Conservation (phyloP, 2,329 filamentous ascomycete genomes). For the Phaeosphaeriaceae sp. region DNA sequence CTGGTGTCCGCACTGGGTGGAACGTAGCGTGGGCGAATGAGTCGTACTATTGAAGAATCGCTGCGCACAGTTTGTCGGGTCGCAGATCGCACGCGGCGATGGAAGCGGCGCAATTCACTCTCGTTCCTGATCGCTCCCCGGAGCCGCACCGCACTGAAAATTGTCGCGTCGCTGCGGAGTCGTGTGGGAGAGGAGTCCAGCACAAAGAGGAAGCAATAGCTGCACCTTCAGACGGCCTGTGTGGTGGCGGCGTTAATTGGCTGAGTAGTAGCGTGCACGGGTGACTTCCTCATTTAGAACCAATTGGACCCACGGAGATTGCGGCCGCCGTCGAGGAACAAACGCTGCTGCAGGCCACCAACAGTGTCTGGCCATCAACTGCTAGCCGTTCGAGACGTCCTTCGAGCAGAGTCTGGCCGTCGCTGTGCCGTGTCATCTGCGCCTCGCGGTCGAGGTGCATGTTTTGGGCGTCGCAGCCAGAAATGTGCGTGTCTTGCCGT, state of each 20-base stretch:
- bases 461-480: neutral
- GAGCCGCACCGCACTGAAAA: conserved; percentile 15
- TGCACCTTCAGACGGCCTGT: conserved; percentile 10
- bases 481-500: neutral
- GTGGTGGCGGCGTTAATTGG: conserved; percentile 18
- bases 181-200: conserved; percentile 23
- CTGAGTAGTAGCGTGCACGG: conserved; percentile 16
- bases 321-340: neutral
- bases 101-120: neutral
- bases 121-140: conserved; percentile 11
- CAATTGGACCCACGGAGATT: neutral
- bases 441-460: neutral
- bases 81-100: neutral
- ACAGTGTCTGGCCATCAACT: neutral
- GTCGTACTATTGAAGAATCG: conserved; percentile 1
- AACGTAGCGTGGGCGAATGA: conserved; percentile 27
- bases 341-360: neutral
- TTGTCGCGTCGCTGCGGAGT: conserved; percentile 43
- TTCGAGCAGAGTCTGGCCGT: neutral
- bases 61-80: neutral
- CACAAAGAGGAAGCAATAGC: conserved; percentile 13
- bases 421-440: neutral
- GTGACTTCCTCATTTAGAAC: neutral
- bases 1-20: conserved; percentile 16
- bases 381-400: neutral